These are phyloP conservation scores for Mollisia scopiformis DNA, from an alignment of 2,329 filamentous ascomycete genomes.

Conservation along the genomic window DNA sequence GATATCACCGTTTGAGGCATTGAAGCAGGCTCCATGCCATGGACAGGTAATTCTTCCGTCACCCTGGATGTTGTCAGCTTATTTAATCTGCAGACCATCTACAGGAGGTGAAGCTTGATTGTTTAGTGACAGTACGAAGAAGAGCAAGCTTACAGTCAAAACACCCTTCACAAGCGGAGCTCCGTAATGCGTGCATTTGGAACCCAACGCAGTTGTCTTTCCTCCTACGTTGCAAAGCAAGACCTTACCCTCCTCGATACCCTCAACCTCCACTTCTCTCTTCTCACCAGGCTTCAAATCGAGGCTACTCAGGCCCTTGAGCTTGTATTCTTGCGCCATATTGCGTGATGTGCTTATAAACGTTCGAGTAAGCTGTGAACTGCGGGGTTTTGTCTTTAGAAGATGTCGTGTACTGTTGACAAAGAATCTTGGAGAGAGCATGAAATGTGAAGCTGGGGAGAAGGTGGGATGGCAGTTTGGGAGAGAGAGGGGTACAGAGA, in stretches of 20 bases:
- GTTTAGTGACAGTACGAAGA: neutral
- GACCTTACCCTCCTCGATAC: constrained; percentile 83
- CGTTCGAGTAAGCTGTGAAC: constrained; percentile 3
- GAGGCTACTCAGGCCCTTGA: constrained; percentile 78
- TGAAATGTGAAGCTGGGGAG: neutral
- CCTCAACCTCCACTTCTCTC: constrained; percentile 87
- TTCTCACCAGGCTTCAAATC: constrained; percentile 81
- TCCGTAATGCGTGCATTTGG: constrained; percentile 91
- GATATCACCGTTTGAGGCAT: constrained; percentile 84
- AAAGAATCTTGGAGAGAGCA: constrained; percentile 9
- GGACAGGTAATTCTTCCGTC: constrained; percentile 88
- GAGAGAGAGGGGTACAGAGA: neutral
- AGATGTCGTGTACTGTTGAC: constrained; percentile 18
- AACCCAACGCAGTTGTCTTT: constrained; percentile 76
- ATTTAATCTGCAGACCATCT: neutral
- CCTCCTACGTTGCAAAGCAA: constrained; percentile 80
- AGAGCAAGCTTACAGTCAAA: constrained; percentile 55
- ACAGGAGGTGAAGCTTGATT: neutral
- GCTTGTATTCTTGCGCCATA: constrained; percentile 60
- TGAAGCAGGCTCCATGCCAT: constrained; percentile 98
- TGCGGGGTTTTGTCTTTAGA: constrained; percentile 17
- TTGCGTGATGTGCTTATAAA: constrained; percentile 27
- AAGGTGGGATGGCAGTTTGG: neutral
- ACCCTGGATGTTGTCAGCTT: constrained; percentile 29
- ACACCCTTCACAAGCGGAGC: constrained; percentile 88